These are phyloP conservation scores for Heliamphora exappendiculata DNA, from an alignment of 148 eudicot species.

Conservation along the genomic window DNA sequence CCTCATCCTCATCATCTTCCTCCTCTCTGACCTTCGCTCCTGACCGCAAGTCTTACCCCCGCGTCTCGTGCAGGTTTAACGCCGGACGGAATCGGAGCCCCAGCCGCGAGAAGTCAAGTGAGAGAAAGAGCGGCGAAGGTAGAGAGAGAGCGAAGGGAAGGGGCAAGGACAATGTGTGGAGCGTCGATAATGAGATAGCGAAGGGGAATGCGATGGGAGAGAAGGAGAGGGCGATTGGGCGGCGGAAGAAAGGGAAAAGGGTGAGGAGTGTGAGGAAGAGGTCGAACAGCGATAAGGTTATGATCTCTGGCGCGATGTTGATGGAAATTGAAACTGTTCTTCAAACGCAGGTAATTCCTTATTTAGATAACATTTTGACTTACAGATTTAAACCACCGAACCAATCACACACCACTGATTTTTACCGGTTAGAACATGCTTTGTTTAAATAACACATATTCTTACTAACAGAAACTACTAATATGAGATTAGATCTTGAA, in stretches of 20 bases:
- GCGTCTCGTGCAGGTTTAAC: constrained; percentile 33
- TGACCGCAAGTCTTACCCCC: constrained; percentile 16
- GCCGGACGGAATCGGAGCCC: constrained; percentile 18
- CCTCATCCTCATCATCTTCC: constrained; percentile 3
- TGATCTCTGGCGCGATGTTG: constrained; percentile 77
- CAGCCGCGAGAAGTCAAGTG: constrained; percentile 15
- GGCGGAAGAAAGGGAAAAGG: constrained; percentile 29
- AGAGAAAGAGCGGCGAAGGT: constrained; percentile 10
- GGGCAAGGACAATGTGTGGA: constrained; percentile 92
- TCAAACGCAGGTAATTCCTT: constrained; percentile 65
- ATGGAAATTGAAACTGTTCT: constrained; percentile 78
- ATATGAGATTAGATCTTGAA: no score
- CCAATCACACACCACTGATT: no score
- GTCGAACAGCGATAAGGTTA: constrained; percentile 30
- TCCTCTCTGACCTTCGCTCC: constrained; percentile 8
- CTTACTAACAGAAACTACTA: no score
- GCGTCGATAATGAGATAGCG: constrained; percentile 70
- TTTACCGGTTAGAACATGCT: no score
- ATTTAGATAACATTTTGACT: no score
- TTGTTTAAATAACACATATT: no score
- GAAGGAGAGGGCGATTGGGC: constrained; percentile 23
- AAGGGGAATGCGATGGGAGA: constrained; percentile 28
- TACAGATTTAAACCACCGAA: no score
- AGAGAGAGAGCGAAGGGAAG: constrained; percentile 36
- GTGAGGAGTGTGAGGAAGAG: constrained; percentile 42